These are phyloP conservation scores for Lachnellula cervina DNA, from an alignment of 2,329 filamentous ascomycete genomes.

Conservation along the genomic window DNA sequence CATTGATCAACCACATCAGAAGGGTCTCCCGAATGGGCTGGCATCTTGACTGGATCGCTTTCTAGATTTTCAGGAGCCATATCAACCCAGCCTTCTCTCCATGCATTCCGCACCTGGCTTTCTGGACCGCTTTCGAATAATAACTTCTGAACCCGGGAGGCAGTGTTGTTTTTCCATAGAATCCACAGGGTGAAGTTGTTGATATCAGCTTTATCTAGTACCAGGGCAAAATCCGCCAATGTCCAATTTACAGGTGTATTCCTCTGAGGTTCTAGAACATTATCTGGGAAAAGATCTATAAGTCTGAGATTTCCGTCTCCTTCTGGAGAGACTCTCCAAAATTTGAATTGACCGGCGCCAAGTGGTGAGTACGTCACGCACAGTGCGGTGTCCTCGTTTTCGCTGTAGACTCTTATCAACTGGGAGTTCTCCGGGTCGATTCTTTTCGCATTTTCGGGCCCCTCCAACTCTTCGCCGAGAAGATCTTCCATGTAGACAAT, in stretches of 20 bases:
- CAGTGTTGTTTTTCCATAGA: slow-evolving; percentile 79
- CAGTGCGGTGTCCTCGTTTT: slow-evolving; percentile 46
- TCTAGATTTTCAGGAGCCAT: slow-evolving; percentile 57
- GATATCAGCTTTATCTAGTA: slow-evolving; percentile 46
- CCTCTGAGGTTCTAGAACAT: slow-evolving; percentile 63
- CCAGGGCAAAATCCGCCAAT: slow-evolving; percentile 68
- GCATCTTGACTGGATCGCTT: slow-evolving; percentile 45
- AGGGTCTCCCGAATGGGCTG: slow-evolving; percentile 58
- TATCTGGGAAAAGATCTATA: slow-evolving; percentile 64
- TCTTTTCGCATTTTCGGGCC: slow-evolving; percentile 67
- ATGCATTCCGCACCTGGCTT: slow-evolving; percentile 36
- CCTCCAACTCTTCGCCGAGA: slow-evolving; percentile 59
- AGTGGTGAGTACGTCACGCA: slow-evolving; percentile 85
- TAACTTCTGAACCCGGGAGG: slow-evolving; percentile 68
- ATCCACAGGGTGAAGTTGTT: slow-evolving; percentile 63
- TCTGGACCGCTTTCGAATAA: slow-evolving; percentile 55
- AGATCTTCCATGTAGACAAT: slow-evolving; percentile 75
- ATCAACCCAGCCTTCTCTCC: slow-evolving; percentile 66
- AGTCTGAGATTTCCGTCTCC: slow-evolving; percentile 57
- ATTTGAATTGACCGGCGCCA: slow-evolving; percentile 86
- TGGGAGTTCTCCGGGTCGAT: slow-evolving; percentile 76
- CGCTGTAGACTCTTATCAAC: slow-evolving; percentile 67
- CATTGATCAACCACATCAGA: slow-evolving; percentile 76
- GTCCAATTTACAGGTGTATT: slow-evolving; percentile 75
- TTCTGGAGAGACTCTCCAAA: slow-evolving; percentile 71